Conservation (phyloP, 2,329 filamentous ascomycete species). For the Fusarium sp. region DNA sequence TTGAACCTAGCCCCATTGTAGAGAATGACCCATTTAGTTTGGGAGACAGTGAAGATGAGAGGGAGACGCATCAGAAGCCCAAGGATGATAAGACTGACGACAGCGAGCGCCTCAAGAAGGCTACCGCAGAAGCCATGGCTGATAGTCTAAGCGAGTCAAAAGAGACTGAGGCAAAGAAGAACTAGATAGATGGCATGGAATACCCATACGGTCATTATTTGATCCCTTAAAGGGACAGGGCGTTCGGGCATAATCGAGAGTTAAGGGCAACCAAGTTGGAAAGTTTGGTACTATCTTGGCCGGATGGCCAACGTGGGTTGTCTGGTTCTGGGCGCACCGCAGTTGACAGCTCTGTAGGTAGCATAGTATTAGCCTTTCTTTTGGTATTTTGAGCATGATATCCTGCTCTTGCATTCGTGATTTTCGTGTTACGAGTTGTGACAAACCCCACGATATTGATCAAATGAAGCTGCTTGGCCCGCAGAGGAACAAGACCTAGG, state of each 20-base stretch:
- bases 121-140: conserved; percentile 70
- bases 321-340: conserved; percentile 23
- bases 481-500: not conserved
- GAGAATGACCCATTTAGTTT: conserved; percentile 98
- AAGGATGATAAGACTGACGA: conserved; percentile 67
- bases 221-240: not conserved
- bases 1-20: conserved; percentile 82
- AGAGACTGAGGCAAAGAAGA: conserved; percentile 51
- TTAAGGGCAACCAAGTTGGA: conserved; percentile 14
- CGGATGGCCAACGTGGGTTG: conserved; percentile 15
- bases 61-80: conserved; percentile 67
- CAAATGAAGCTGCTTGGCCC: not conserved
- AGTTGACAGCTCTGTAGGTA: conserved; percentile 32
- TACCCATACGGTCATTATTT: not conserved
- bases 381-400: conserved; percentile 7
- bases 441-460: not conserved
- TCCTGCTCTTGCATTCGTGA: not conserved
- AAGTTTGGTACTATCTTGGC: conserved; percentile 14
- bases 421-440: not conserved
- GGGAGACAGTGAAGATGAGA: conserved; percentile 95
- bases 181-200: conserved; percentile 33
- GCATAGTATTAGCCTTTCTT: conserved; percentile 41
- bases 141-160: conserved; percentile 62
- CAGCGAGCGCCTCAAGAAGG: conserved; percentile 72
- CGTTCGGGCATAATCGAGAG: not conserved